phyloP scores from a whole-genome alignment of 2,329 filamentous ascomycete species.

The Talaromyces piceae region DNA sequence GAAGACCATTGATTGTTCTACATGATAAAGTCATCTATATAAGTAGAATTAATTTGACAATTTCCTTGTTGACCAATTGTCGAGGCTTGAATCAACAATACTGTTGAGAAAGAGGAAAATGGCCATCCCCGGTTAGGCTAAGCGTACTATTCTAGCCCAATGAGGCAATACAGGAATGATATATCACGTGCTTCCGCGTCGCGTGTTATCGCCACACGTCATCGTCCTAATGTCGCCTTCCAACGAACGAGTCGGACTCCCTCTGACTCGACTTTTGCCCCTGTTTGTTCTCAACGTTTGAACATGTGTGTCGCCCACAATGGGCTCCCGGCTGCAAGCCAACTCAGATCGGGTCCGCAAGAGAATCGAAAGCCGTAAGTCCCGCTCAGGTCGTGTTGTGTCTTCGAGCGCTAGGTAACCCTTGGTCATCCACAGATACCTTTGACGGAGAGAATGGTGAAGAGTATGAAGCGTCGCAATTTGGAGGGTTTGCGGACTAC shows the following conservation, averaged over 20 bases:
- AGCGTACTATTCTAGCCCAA: background rate
- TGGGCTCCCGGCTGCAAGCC: conserved; percentile 56
- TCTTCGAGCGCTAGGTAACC: no score
- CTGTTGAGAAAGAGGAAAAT: background rate
- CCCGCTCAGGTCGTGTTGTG: background rate
- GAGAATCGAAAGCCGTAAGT: conserved; percentile 52
- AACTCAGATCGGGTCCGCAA: conserved; percentile 55
- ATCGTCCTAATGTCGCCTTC: background rate
- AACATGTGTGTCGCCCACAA: conserved; percentile 26
- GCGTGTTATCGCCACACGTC: conserved; percentile 9
- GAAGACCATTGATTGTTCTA: no score
- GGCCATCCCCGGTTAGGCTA: background rate
- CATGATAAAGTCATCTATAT: no score
- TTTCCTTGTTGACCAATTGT: no score
- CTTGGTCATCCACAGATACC: conserved; percentile 51
- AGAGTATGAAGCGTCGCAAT: conserved; percentile 80
- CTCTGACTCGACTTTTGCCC: background rate
- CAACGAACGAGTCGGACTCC: no score
- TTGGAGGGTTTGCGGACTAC: conserved; percentile 86
- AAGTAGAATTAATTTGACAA: no score
- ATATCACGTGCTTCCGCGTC: conserved; percentile 8
- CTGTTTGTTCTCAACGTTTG: no score
- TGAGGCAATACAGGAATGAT: background rate
- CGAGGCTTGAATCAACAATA: no score
- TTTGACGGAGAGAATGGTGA: conserved; percentile 80